A percentile compares a stretch with the other conserved stretches of the same genome.
Conservation (phyloP, 345 rosid genomes). For the Gossypium australe region DNA sequence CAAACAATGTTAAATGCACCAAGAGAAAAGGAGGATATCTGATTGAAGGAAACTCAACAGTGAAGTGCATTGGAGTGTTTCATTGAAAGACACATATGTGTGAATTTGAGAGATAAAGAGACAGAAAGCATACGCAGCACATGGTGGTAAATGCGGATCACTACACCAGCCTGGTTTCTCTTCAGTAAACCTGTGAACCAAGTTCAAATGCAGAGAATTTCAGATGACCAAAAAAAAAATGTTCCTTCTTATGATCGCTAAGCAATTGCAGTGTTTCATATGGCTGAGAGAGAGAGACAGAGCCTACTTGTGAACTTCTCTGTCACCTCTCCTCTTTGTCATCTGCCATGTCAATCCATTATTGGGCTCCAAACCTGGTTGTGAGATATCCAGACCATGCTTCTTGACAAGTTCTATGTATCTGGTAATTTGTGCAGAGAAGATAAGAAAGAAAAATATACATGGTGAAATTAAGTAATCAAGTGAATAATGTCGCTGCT, state of each 20-base stretch:
- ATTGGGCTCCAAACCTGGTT: conserved; percentile 94
- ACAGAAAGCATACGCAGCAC: conserved; percentile 65
- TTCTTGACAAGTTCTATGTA: conserved; percentile 74
- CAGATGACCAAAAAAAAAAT: not conserved
- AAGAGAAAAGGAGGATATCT: not conserved
- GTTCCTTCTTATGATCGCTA: not conserved
- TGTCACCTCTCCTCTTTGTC: conserved; percentile 93
- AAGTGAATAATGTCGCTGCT: conserved; percentile 7
- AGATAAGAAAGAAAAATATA: conserved; percentile 15
- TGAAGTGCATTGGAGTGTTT: not conserved
- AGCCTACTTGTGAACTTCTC: conserved; percentile 87
- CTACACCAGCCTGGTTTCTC: conserved; percentile 92
- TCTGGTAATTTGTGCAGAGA: conserved; percentile 36
- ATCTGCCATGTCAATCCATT: conserved; percentile 92
- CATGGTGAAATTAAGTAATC: conserved; percentile 12
- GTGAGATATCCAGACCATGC: conserved; percentile 91
- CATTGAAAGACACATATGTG: not conserved
- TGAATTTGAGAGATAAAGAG: not conserved
- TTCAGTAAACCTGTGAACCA: conserved; percentile 53
- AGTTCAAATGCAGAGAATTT: conserved; percentile 8
- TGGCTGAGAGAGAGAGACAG: conserved; percentile 13
- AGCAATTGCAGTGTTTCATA: not conserved
- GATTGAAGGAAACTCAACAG: not conserved
- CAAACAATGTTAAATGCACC: not conserved
- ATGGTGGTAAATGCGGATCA: conserved; percentile 87